Evolutionary conservation across 116 monocot genomes (phyloP), one percentile per base, ranked within the genome.

Genomic region (Zostera marina): DNA sequence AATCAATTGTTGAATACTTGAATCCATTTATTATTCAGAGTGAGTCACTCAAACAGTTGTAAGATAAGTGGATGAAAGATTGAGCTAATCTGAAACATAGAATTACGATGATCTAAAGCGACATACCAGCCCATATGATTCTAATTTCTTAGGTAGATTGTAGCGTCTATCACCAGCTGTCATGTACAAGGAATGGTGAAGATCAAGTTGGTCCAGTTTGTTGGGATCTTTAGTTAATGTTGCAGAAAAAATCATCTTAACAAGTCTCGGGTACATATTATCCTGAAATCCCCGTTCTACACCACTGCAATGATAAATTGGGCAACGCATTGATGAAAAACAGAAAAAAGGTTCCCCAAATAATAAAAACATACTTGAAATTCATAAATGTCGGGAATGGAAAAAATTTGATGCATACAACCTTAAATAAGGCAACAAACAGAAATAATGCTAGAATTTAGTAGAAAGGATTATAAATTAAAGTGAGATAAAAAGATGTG

Each of bases 211-310:
- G 53, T 79, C 79, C 44, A 93, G 77, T 65, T 88, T 93, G 81
- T 81, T 88, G 48, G 93, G 93, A 81, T 93, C 93, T 71, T 84
- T 88, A 76, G 84, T 88, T 23, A 93, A 59, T 2, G 93, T 93
- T 41, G 93, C 93, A 60, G 93, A 93, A 8, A 88, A 52, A 56
- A 88, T 72, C 67, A 93, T 79, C 56, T 93, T 93, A 23, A 56
- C 84, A 64, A 93, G 76, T 63, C 84, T 78, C 38, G 88, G 81
- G 57, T 66, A 76, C 26, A 44, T 44, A 73, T 81, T 87, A 44
- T 69, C 81, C 67, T 81, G 84, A 63, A 77, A 81, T 1, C 88
- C 88, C 58, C 84, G 74, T 49, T 84, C 88, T 38, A 64, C 64
- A 47, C 81, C 77, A 49, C 93, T 88, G 25, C n/a, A 53, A 45